Conservation (phyloP, 1,139 yeast genomes). For the Lodderomyces orthopsilosis region DNA sequence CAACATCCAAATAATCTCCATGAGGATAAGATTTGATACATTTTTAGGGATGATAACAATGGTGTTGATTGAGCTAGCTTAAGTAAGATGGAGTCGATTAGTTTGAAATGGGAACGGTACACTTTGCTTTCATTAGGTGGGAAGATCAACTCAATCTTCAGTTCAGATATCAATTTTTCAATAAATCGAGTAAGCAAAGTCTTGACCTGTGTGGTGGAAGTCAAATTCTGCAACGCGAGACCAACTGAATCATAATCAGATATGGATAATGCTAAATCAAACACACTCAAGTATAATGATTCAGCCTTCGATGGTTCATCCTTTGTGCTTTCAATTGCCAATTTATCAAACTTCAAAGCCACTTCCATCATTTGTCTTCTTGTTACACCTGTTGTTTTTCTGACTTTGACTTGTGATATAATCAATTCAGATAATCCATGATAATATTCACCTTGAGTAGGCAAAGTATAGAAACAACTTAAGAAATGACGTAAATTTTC, state of each 20-base stretch:
- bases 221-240: slow-evolving; percentile 25
- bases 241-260: slow-evolving; percentile 25
- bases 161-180: slow-evolving; percentile 23
- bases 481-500: slow-evolving; percentile 20
- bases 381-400: slow-evolving; percentile 12
- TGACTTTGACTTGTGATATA: slow-evolving; percentile 17
- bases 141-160: slow-evolving; percentile 23
- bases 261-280: slow-evolving; percentile 28
- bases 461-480: slow-evolving; percentile 17
- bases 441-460: slow-evolving; percentile 27
- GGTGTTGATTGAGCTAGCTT: slow-evolving; percentile 38
- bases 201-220: slow-evolving; percentile 14
- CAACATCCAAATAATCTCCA: slow-evolving; percentile 45
- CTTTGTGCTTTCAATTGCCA: slow-evolving; percentile 21
- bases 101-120: slow-evolving; percentile 26
- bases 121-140: slow-evolving; percentile 17
- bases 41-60: slow-evolving; percentile 39
- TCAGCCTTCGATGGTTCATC: slow-evolving; percentile 13
- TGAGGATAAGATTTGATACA: slow-evolving; percentile 53
- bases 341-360: slow-evolving; percentile 32
- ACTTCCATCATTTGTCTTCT: slow-evolving; percentile 19
- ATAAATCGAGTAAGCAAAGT: slow-evolving; percentile 22
- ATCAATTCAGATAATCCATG: slow-evolving; percentile 35
- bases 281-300: slow-evolving; percentile 28
- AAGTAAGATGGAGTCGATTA: slow-evolving; percentile 39